Percentiles rank a stretch among this genome's conserved stretches.
Conservation (phyloP, 1,284 basidiomycete species). For the Phlebopus sp. region DNA sequence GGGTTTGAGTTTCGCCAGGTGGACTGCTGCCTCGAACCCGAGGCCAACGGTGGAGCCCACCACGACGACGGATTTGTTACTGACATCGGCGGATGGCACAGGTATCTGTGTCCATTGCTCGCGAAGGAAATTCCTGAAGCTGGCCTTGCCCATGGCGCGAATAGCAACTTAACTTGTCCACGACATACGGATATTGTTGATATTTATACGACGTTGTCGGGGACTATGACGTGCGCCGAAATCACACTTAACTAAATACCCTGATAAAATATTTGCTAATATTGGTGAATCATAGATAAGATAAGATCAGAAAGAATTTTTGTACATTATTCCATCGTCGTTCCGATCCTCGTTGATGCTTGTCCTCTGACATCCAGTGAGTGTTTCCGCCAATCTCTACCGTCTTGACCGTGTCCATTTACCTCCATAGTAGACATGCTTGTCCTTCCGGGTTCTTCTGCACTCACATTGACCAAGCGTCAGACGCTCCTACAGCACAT, state of each 20-base stretch:
- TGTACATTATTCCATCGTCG: no score
- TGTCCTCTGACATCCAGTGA: no score
- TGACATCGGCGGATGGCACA: conserved; percentile 23
- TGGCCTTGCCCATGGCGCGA: conserved; percentile 21
- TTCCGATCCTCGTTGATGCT: no score
- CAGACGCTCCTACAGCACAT: conserved; percentile 65
- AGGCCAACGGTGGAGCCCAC: conserved; percentile 34
- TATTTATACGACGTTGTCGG: background rate
- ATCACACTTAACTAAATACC: no score
- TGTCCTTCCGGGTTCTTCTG: conserved; percentile 69
- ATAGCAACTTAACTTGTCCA: background rate
- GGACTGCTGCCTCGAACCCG: conserved; percentile 32
- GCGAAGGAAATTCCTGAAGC: conserved; percentile 14
- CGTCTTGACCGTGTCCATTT: no score
- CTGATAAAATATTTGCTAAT: no score
- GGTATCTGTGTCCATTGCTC: conserved; percentile 28
- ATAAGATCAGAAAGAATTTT: no score
- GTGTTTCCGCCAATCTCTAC: no score
- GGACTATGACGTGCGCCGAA: no score
- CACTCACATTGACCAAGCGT: conserved; percentile 70
- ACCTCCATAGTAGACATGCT: conserved; percentile 47
- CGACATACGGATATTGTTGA: background rate
- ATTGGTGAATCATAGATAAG: no score
- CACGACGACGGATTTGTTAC: conserved; percentile 29
- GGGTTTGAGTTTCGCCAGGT: conserved; percentile 27